A percentile compares a stretch with the other conserved stretches of the same genome.
Conservation (phyloP, 306 rosid genomes). For the Myrica gale region DNA sequence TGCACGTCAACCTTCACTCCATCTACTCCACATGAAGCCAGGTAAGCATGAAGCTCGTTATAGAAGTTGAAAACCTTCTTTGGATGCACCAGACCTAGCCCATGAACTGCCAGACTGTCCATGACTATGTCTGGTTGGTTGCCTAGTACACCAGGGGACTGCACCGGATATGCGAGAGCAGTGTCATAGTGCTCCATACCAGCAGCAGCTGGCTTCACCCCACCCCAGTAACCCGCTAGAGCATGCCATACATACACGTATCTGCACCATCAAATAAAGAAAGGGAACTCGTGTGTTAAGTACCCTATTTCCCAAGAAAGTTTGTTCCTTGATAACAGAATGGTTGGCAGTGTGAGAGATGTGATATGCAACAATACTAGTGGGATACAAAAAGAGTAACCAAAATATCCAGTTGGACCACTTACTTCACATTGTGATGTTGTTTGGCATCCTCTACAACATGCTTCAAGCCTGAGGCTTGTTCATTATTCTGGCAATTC, state of each 20-base stretch:
- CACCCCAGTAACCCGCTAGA: slow-evolving; percentile 97
- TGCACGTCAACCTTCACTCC: slow-evolving; percentile 99
- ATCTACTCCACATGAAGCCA: slow-evolving; percentile 93
- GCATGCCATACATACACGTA: slow-evolving; percentile 97
- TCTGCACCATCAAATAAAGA: slow-evolving; percentile 40
- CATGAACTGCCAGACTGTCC: slow-evolving; percentile 88
- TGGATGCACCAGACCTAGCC: slow-evolving; percentile 91
- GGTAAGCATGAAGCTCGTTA: slow-evolving; percentile 88
- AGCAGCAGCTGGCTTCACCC: slow-evolving; percentile 82
- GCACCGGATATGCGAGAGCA: slow-evolving; percentile 79
- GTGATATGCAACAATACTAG: not conserved
- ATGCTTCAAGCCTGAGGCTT: slow-evolving; percentile 71
- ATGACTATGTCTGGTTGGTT: slow-evolving; percentile 92
- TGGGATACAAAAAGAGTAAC: slow-evolving; percentile 11
- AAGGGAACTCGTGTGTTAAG: not conserved
- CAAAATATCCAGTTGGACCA: slow-evolving; percentile 12
- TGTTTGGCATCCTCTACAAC: slow-evolving; percentile 81
- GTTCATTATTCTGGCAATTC: slow-evolving; percentile 47
- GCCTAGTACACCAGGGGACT: slow-evolving; percentile 77
- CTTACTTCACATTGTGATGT: slow-evolving; percentile 83
- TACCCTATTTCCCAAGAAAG: not conserved
- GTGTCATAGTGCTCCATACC: slow-evolving; percentile 96
- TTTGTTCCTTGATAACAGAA: not conserved
- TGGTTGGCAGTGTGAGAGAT: not conserved
- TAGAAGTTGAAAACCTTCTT: slow-evolving; percentile 85